These are phyloP conservation scores for Venturia nashicola DNA, from an alignment of 2,329 filamentous ascomycete species.

Conservation along the genomic window DNA sequence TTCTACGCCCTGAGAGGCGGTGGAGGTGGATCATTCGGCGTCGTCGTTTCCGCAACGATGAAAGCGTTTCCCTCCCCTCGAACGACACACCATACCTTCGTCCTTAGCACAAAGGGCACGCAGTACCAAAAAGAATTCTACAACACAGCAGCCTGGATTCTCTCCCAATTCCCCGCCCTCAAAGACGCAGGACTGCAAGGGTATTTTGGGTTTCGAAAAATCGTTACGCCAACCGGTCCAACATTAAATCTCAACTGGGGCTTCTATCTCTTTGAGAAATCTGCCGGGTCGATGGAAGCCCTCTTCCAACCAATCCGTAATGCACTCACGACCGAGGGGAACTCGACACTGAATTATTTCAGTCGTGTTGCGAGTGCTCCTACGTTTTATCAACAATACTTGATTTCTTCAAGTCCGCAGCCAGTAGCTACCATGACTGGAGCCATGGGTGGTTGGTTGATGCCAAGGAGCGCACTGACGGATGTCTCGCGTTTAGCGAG, in stretches of 20 bases:
- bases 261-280: not conserved
- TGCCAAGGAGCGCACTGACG: not conserved
- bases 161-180: constrained; percentile 6
- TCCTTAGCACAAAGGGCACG: not conserved
- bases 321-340: not conserved
- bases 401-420: not conserved
- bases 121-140: not conserved
- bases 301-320: not conserved
- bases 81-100: not conserved
- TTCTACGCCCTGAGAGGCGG: constrained; percentile 7
- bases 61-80: constrained; percentile 14
- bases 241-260: not conserved
- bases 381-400: constrained; percentile 1
- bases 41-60: constrained; percentile 24
- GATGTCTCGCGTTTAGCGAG: not conserved
- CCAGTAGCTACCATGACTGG: not conserved
- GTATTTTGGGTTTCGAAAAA: not conserved
- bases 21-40: constrained; percentile 15
- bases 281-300: not conserved
- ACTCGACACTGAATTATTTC: not conserved
- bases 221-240: not conserved
- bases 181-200: constrained; percentile 7
- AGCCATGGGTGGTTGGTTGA: not conserved
- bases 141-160: not conserved
- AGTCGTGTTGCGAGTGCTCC: not conserved